Base-by-base conservation (phyloP, 225 moss, liverwort and hornwort genomes). In the Pseudoscleropodium purum region DNA sequence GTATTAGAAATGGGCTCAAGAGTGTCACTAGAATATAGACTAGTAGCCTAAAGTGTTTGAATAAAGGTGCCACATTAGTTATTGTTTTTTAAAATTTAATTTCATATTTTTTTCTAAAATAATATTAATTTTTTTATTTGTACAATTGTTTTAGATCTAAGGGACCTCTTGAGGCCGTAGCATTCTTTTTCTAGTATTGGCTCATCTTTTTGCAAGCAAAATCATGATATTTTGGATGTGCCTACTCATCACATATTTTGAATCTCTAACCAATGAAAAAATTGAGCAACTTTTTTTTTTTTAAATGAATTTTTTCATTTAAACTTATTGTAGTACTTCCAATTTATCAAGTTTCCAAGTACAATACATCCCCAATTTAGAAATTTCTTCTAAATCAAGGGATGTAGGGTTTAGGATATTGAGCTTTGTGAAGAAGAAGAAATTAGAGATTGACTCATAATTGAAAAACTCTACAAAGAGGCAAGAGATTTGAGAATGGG, bases 1-100 rank as follows among this genome's bases (percentile, higher is more conserved):
- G 49, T 8, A 49, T 41, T 70, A 25, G 14, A 39, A 41, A 34
- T 5, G 9, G 9, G 14, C 15, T 27, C 4, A 17, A 43, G 5
- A n/a, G 3, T 17, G 2, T 5, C 3, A 2, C 2, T 1, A 29
- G 1, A 73, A 0, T 43, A 1, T 73, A 10, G 10, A 73, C 10
- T 3, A 29, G 2, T 16, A 43, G 25, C 29, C 10, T 27, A 43
- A 73, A 6, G 15, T 29, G 3, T 3, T 17, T 17, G 3, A 74
- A 27, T 16, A 10, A 29, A 43, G 9, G 15, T 27, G 25, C 6
- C 2, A 39, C 26, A 72, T 41, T 9, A 20, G 8, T 57, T 56
- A 8, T 19, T 56, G 6, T 6, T 70, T 39, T 6, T 26, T 26
- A 0, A 23, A 3, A 41, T 27, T 72, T 41, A 24, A 60, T 11